Evolutionary conservation across 306 rosid species (phyloP), one percentile per base, ranked within the genome.

Genomic region (Lathyrus sativus): DNA sequence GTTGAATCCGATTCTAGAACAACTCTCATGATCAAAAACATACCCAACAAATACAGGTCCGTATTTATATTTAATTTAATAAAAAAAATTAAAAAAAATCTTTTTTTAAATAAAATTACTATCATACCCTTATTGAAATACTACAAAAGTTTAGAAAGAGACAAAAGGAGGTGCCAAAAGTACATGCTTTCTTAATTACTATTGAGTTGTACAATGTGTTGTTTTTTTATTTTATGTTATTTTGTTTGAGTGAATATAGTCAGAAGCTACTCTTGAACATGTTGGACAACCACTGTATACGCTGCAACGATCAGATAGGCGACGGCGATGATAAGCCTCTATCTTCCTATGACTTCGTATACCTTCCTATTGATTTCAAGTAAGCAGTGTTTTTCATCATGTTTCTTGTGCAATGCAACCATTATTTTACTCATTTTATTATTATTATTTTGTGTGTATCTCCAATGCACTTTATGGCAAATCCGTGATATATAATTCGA

Each of bases 361-460:
- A 93, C 50, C 96, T 93, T n/a, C 98, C 98, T 60, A 93, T 93
- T 55, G 98, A 93, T 88, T 93, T 93, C 96, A 93, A 86, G 96
- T 53, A 53, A 53, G 59, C 11, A 10, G 31, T 51, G 1, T 28
- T 9, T 18, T 50, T 48, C 15, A 2, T 46, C 19, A 45, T n/a
- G 14, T 45, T 45, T 4, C 12, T 17, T 49, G 19, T 17, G 55
- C 12, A 3, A 18, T 22, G 4, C 19, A 26, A 26, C 4, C 4
- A 2, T 26, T 17, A 49, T 49, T 49, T 8, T 49, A 15, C n/a
- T n/a, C n/a, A n/a, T n/a, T n/a, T 17, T 49, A 49, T 15, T 18
- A 50, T 35, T 35, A 35, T 35, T 7, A 6, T 6, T 5, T 6
- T 33, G 8, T 6, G 38, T 49, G 28, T 49, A 5, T 45, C 11